Evolutionary conservation across 306 rosid genomes (phyloP).

Genomic region (Luffa acutangula): DNA sequence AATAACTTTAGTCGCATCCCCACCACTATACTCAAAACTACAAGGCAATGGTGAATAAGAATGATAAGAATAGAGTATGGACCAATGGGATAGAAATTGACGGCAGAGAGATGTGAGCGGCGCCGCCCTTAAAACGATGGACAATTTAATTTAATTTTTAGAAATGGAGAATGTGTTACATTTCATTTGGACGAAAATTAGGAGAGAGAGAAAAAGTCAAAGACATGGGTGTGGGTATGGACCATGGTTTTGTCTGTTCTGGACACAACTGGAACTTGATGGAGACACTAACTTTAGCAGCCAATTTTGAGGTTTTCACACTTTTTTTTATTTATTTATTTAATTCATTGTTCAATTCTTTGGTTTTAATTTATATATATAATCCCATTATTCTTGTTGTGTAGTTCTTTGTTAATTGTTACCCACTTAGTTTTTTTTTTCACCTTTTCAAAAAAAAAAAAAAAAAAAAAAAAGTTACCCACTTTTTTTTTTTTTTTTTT

Average conservation of each 20-base stretch:
- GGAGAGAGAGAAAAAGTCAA: neutral
- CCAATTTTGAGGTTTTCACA: neutral
- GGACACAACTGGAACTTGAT: neutral
- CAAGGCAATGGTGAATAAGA: neutral
- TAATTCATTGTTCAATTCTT: neutral
- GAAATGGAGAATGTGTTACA: neutral
- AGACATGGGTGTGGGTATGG: neutral
- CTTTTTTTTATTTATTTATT: neutral
- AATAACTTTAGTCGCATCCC: too few relatives aligned
- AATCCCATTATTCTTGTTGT: neutral
- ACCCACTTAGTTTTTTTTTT: neutral
- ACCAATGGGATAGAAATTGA: neutral
- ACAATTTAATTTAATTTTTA: neutral
- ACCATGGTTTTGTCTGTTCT: neutral
- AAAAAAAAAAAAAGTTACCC: too few relatives aligned
- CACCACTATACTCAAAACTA: too few relatives aligned
- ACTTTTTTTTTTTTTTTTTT: neutral
- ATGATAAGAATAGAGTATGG: neutral
- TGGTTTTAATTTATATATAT: too few relatives aligned
- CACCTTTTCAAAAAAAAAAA: too few relatives aligned
- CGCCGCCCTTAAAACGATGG: neutral
- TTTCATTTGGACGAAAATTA: neutral
- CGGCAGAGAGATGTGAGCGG: neutral
- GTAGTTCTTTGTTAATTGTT: neutral
- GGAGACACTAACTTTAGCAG: neutral